Evolutionary conservation across 768 basidiomycete genomes (phyloP).

Genomic region (Tricholomella constricta): DNA sequence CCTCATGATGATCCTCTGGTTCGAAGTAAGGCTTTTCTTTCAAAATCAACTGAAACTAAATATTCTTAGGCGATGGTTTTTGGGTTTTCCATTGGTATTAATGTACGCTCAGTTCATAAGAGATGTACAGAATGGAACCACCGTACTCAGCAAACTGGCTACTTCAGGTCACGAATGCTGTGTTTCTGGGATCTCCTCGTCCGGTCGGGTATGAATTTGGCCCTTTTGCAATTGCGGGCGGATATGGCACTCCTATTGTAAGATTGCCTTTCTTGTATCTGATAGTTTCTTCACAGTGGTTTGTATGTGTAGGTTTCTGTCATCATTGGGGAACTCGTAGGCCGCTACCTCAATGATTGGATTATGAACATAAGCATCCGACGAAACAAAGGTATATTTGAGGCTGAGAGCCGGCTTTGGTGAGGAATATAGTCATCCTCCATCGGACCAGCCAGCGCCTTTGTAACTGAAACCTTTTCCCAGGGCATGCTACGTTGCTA

Average conservation of each 20-base stretch:
- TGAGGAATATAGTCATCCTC: too few species aligned
- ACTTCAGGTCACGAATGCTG: conserved; percentile 68
- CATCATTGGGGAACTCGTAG: conserved; percentile 52
- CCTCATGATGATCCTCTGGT: conserved; percentile 40
- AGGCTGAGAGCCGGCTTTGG: conserved; percentile 65
- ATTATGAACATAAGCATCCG: conserved; percentile 49
- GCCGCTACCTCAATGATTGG: conserved; percentile 51
- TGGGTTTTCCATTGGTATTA: conserved; percentile 66
- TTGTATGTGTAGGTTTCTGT: too few species aligned
- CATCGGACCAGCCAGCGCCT: too few species aligned
- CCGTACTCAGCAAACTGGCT: too few species aligned
- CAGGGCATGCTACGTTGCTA: conserved; percentile 60
- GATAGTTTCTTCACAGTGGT: too few species aligned
- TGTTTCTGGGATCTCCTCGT: conserved; percentile 55
- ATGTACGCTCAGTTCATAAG: too few species aligned
- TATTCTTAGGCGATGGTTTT: conserved; percentile 55
- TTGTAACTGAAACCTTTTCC: too few species aligned
- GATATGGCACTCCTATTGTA: conserved; percentile 59
- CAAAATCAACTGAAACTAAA: conserved; percentile 29
- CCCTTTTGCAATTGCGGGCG: conserved; percentile 54
- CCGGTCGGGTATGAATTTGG: conserved; percentile 55
- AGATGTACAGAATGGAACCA: too few species aligned
- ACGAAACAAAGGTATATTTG: conserved; percentile 58
- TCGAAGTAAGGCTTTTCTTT: conserved; percentile 32
- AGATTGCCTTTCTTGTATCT: too few species aligned